Evolutionary conservation across 805 yeast genomes (phyloP).

Genomic region (Metschnikowia koreensis): DNA sequence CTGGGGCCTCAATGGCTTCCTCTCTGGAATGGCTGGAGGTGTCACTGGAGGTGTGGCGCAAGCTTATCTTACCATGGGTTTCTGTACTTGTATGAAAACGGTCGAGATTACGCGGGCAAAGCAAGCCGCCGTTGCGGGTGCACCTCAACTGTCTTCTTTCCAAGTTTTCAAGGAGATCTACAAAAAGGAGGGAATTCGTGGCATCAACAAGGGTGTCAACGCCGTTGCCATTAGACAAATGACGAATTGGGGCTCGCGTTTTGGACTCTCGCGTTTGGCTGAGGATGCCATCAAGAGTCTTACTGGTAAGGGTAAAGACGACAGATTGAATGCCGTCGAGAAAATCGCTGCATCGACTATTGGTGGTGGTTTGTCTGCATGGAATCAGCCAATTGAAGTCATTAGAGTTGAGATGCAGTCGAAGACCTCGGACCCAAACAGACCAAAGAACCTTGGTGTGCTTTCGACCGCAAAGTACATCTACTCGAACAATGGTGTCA

Average conservation of each 20-base stretch:
- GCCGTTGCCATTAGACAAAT: slow-evolving; percentile 98
- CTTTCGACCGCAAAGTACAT: slow-evolving; percentile 76
- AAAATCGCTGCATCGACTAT: slow-evolving; percentile 81
- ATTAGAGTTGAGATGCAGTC: slow-evolving; percentile 98
- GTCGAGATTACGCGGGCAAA: slow-evolving; percentile 94
- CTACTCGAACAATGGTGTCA: slow-evolving; percentile 75
- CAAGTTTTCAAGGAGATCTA: slow-evolving; percentile 85
- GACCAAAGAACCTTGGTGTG: slow-evolving; percentile 89
- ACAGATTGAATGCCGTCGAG: slow-evolving; percentile 69
- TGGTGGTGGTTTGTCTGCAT: slow-evolving; percentile 97
- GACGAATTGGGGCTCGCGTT: slow-evolving; percentile 99
- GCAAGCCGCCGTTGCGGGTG: slow-evolving; percentile 64
- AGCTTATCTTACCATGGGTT: slow-evolving; percentile 95
- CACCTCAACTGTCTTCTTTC: slow-evolving; percentile 65
- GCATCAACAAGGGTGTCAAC: slow-evolving; percentile 96
- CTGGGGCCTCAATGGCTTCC: slow-evolving; percentile 63
- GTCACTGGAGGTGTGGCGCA: slow-evolving; percentile 94
- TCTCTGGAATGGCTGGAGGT: slow-evolving; percentile 94
- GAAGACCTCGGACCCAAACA: slow-evolving; percentile 87
- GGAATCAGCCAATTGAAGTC: slow-evolving; percentile 99
- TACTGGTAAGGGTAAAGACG: slow-evolving; percentile 56
- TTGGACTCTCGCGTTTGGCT: slow-evolving; percentile 87
- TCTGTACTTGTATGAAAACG: slow-evolving; percentile 98
- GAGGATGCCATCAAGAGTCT: slow-evolving; percentile 74
- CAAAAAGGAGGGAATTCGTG: slow-evolving; percentile 82